Conservation (phyloP, 2,329 filamentous ascomycete genomes). For the Emmonsia crescens region DNA sequence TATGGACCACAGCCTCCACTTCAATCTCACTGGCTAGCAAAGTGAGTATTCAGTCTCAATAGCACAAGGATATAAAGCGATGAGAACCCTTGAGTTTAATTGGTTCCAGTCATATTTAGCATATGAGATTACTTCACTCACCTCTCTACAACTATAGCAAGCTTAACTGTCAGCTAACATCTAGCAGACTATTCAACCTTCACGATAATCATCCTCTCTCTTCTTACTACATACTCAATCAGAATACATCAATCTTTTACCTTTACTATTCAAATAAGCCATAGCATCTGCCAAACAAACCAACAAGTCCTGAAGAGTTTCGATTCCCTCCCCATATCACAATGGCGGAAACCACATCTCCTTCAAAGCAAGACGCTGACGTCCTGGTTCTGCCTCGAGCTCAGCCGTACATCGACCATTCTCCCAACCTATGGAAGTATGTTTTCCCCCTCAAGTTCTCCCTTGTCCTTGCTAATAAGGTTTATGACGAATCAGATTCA, state of each 20-base stretch:
- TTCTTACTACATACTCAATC: background rate
- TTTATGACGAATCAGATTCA: background rate
- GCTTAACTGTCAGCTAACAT: background rate
- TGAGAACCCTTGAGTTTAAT: background rate
- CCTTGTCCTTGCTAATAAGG: background rate
- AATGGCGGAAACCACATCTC: background rate
- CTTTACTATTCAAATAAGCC: background rate
- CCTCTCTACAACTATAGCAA: background rate
- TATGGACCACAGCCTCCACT: background rate
- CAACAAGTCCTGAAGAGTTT: no score
- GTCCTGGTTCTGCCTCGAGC: background rate
- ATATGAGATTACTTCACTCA: background rate
- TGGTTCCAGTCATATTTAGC: background rate
- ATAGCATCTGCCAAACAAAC: background rate
- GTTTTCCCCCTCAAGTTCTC: background rate
- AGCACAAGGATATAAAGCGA: background rate
- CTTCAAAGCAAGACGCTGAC: background rate
- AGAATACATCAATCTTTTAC: background rate
- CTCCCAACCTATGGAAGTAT: background rate
- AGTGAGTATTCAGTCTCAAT: background rate
- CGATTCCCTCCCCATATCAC: background rate
- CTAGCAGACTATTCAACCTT: background rate
- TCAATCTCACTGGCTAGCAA: background rate
- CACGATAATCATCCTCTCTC: background rate
- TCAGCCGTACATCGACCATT: background rate